These are phyloP conservation scores for Calycina herbarum DNA, from an alignment of 2,329 filamentous ascomycete species.

Conservation along the genomic window DNA sequence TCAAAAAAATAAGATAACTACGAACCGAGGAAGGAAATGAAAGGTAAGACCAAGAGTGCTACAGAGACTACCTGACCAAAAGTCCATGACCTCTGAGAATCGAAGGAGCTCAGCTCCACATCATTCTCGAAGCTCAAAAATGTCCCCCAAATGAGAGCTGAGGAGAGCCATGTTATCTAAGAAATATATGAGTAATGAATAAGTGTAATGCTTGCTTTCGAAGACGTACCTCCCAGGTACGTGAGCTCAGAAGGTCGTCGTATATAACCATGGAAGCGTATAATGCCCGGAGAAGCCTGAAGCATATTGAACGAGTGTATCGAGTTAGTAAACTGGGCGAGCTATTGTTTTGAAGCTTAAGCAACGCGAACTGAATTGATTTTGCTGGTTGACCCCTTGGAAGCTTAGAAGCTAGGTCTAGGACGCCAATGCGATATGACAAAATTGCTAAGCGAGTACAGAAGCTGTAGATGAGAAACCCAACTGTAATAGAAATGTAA, in stretches of 20 bases:
- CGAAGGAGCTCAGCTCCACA: background rate
- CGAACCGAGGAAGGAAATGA: slow-evolving; percentile 4
- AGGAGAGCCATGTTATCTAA: slow-evolving; percentile 7
- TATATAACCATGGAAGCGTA: slow-evolving; percentile 4
- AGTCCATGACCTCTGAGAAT: slow-evolving; percentile 2
- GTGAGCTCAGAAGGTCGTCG: background rate
- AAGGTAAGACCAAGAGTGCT: slow-evolving; percentile 3
- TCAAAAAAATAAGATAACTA: too few species aligned
- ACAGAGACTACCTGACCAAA: slow-evolving; percentile 6
- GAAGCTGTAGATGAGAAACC: background rate
- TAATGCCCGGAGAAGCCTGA: background rate
- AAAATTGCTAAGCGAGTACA: background rate
- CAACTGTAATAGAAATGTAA: background rate
- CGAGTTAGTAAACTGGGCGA: background rate
- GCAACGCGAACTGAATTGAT: too few species aligned
- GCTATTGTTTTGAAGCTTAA: background rate
- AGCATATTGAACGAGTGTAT: background rate
- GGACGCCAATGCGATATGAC: background rate
- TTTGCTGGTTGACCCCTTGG: too few species aligned
- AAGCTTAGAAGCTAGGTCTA: background rate
- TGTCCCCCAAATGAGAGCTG: slow-evolving; percentile 3
- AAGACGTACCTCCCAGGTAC: slow-evolving; percentile 11
- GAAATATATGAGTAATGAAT: background rate
- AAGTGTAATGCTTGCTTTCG: background rate
- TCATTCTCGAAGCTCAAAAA: background rate